Evolutionary conservation across 2,329 filamentous ascomycete species (phyloP).

Genomic region (Alternaria rosae): DNA sequence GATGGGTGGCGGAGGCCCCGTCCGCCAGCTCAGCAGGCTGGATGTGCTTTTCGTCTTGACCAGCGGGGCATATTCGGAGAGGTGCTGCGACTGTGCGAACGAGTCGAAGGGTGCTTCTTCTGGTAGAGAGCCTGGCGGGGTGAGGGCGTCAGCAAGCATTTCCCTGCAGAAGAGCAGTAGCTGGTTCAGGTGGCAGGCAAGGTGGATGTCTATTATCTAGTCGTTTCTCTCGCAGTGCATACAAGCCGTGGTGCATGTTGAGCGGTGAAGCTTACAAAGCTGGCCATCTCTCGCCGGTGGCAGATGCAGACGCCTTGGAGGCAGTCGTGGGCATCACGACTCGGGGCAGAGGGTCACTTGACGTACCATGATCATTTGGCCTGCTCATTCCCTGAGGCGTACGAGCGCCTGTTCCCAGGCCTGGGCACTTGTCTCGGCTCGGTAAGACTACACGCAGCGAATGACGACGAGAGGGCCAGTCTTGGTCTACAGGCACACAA

Average conservation of each 20-base stretch:
- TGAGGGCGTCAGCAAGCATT: constrained; percentile 34
- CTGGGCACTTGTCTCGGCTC: constrained; percentile 23
- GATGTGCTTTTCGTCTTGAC: constrained; percentile 60
- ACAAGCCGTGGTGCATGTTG: background rate
- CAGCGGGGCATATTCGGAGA: constrained; percentile 46
- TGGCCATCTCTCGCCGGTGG: background rate
- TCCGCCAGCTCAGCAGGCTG: constrained; percentile 53
- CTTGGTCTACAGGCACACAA: constrained; percentile 14
- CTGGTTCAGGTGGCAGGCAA: background rate
- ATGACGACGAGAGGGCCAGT: constrained; percentile 13
- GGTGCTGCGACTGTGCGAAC: constrained; percentile 28
- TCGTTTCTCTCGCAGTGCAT: constrained; percentile 5
- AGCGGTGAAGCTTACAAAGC: constrained; percentile 11
- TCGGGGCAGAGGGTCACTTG: constrained; percentile 10
- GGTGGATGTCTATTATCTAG: background rate
- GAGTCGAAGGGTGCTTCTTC: constrained; percentile 38
- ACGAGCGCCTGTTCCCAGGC: constrained; percentile 38
- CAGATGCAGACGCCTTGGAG: constrained; percentile 1
- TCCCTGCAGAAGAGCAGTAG: constrained; percentile 24
- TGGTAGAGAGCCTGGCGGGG: constrained; percentile 45
- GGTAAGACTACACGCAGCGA: constrained; percentile 16
- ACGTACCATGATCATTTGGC: constrained; percentile 52
- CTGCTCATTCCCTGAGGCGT: constrained; percentile 50
- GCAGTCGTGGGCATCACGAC: constrained; percentile 2
- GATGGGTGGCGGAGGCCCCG: constrained; percentile 49